Evolutionary conservation across 2,329 filamentous ascomycete genomes (phyloP), one percentile per base, ranked within the genome.

Genomic region (Verticillium klebahnii): DNA sequence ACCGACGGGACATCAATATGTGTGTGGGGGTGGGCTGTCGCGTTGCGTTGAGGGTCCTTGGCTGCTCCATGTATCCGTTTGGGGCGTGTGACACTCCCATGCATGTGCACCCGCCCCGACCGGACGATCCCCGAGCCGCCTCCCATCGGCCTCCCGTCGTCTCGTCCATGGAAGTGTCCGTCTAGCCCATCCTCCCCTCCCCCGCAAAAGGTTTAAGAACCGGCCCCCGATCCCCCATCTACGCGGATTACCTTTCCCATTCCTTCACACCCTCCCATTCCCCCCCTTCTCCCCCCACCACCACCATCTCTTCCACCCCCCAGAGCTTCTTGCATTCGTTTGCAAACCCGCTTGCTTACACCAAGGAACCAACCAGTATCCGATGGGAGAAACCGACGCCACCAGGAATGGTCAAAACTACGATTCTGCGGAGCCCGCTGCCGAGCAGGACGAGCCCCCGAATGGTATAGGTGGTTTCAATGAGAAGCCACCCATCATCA

Each of bases 351-450:
- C 45, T 52, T 52, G 45, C 45, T 52, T 52, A 52, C 45, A 52
- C 45, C 45, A 52, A 52, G 45, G 45, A 52, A 52, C n/a, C 63
- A 57, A 63, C 61, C 61, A 64, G 63, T 63, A 63, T 66, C 64
- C 64, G 64, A 66, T 66, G 64, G 64, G 64, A 66, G 63, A 66
- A 65, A 60, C 64, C 63, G 63, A 65, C 63, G 61, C 63, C 60
- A 39, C 58, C 61, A 66, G 64, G 63, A 63, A 65, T 66, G 64
- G 64, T 66, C 62, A 62, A 62, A 64, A 63, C 59, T 60, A 63
- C 64, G 56, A 59, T 63, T 64, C 64, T 60, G 64, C 64, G 64
- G 64, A 66, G 64, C 63, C 63, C 58, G 63, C 59, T 58, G 63
- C 63, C 63, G 64, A 66, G 64, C 63, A 65, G 64, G 63, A 66